These are phyloP conservation scores for Marsdenia floribunda DNA, from an alignment of 257 asterid genomes.

Conservation along the genomic window DNA sequence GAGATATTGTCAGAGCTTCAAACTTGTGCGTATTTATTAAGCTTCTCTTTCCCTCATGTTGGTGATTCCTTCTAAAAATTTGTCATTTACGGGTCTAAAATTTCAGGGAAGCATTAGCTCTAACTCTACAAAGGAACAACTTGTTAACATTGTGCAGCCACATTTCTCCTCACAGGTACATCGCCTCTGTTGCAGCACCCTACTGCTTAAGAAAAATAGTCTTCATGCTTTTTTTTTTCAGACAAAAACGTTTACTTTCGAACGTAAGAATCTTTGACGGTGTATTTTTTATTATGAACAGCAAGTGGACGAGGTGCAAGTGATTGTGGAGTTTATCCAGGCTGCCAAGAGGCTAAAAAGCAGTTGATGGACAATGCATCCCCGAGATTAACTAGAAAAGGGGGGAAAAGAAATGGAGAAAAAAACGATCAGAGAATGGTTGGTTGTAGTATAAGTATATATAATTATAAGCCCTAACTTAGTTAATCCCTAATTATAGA, in stretches of 20 bases:
- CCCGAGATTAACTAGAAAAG: slow-evolving; percentile 28
- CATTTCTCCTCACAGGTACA: slow-evolving; percentile 76
- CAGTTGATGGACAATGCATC: slow-evolving; percentile 25
- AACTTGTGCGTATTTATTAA: slow-evolving; percentile 45
- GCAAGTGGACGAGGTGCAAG: slow-evolving; percentile 78
- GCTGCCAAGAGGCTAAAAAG: slow-evolving; percentile 52
- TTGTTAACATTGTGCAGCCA: slow-evolving; percentile 55
- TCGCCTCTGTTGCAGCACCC: neutral
- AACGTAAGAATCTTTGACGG: slow-evolving; percentile 5
- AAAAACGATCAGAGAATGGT: slow-evolving; percentile 1
- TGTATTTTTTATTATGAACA: slow-evolving; percentile 22
- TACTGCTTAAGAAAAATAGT: neutral
- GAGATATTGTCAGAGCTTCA: slow-evolving; percentile 78
- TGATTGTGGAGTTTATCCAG: slow-evolving; percentile 62
- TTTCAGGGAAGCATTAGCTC: slow-evolving; percentile 54
- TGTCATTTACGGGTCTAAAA: slow-evolving; percentile 3
- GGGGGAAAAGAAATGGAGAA: neutral
- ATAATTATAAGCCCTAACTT: slow-evolving; percentile 33
- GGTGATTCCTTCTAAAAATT: neutral
- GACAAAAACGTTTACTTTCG: neutral
- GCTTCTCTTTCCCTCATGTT: neutral
- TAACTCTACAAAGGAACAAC: slow-evolving; percentile 63
- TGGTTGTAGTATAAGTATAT: slow-evolving; percentile 36
- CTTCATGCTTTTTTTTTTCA: neutral
- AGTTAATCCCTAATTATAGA: slow-evolving; percentile 45